Evolutionary conservation across 495 filamentous ascomycete species (phyloP).

Genomic region (Tuber magnatum): DNA sequence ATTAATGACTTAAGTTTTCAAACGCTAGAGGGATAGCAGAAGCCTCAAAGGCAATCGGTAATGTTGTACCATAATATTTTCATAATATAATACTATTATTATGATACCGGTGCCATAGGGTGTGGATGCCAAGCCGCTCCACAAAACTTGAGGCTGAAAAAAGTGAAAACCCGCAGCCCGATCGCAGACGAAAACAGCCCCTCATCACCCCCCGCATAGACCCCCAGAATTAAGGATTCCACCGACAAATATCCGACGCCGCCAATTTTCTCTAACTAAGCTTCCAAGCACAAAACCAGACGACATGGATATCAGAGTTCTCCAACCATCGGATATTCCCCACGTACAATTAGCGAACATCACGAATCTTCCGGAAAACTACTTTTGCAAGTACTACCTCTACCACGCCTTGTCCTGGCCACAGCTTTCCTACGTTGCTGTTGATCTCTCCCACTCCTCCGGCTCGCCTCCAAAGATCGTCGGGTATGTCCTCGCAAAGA

Average conservation of each 20-base stretch:
- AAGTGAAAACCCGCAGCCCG: not conserved
- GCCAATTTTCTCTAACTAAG: not conserved
- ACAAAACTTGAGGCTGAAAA: not conserved
- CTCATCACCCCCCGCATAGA: not conserved
- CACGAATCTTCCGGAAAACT: constrained; percentile 98
- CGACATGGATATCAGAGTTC: constrained; percentile 70
- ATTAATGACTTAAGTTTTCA: too few species aligned
- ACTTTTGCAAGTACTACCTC: constrained; percentile 99
- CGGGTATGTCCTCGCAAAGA: constrained; percentile 98
- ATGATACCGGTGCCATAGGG: not conserved
- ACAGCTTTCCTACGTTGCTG: constrained; percentile 90
- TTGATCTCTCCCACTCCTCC: constrained; percentile 71
- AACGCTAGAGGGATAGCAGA: too few species aligned
- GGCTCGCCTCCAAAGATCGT: constrained; percentile 92
- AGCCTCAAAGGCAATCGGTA: not conserved
- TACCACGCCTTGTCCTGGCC: constrained; percentile 99
- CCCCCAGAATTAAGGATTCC: not conserved
- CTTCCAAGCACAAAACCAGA: not conserved
- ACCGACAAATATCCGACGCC: not conserved
- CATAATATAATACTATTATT: too few species aligned
- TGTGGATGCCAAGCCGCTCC: not conserved
- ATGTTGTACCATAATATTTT: too few species aligned
- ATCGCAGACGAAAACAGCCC: not conserved
- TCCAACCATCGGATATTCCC: constrained; percentile 72
- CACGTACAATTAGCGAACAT: constrained; percentile 97